phyloP scores from a whole-genome alignment of 331 rosid genomes.

The Acacia pycnantha region DNA sequence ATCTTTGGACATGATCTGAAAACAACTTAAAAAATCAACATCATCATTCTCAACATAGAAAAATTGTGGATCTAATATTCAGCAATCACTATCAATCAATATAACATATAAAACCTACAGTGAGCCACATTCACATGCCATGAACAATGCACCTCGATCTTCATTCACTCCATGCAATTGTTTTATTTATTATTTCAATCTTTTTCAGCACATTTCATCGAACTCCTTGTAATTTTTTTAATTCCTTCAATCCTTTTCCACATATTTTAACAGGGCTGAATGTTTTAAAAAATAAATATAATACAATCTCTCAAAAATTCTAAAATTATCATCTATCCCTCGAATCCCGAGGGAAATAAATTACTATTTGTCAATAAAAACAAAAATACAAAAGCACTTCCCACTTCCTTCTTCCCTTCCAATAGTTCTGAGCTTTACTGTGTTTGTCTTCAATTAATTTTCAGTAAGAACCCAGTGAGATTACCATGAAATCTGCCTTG shows the following conservation, averaged over 20 bases:
- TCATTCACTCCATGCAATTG: no score
- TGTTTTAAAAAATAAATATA: no score
- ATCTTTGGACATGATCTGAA: slow-evolving; percentile 94
- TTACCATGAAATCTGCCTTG: not conserved
- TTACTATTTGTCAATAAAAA: not conserved
- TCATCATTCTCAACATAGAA: slow-evolving; percentile 19
- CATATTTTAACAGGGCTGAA: no score
- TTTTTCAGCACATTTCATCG: no score
- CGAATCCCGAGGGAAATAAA: no score
- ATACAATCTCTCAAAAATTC: no score
- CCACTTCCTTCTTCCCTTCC: slow-evolving; percentile 2
- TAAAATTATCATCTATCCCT: no score
- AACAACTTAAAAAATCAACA: slow-evolving; percentile 30
- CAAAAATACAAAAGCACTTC: not conserved
- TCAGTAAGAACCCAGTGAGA: not conserved
- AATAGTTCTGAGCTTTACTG: not conserved
- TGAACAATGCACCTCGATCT: no score
- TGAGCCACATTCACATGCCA: not conserved
- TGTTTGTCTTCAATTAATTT: not conserved
- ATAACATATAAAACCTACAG: not conserved
- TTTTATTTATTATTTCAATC: no score
- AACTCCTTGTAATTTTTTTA: no score
- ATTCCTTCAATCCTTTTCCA: no score
- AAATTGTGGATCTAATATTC: not conserved
- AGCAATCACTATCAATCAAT: not conserved